Evolutionary conservation across 306 rosid species (phyloP).

Genomic region (Cyamopsis tetragonoloba): DNA sequence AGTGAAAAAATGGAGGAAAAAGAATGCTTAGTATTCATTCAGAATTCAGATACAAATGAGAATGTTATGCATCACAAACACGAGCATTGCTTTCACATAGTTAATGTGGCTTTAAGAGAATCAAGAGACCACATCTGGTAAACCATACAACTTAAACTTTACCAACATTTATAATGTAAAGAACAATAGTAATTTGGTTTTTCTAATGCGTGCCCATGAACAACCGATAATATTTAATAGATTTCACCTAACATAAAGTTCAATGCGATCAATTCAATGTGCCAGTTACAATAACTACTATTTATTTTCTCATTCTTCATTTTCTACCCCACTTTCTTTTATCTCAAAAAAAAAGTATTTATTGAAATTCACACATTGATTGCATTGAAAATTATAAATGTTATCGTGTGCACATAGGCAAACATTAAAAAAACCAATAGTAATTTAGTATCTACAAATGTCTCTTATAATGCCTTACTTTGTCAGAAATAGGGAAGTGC

Average conservation of each 20-base stretch:
- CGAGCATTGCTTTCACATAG: not conserved
- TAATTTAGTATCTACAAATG: slow-evolving; percentile 33
- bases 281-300: too few species aligned
- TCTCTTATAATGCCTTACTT: slow-evolving; percentile 32
- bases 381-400: too few species aligned
- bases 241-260: too few species aligned
- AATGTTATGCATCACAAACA: not conserved
- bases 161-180: not conserved
- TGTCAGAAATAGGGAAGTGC: slow-evolving; percentile 12
- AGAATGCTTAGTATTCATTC: not conserved
- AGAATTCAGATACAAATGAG: not conserved
- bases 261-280: too few species aligned
- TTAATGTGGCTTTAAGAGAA: not conserved
- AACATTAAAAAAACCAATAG: slow-evolving; percentile 10
- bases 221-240: too few species aligned
- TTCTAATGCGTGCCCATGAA: too few species aligned
- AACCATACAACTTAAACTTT: slow-evolving; percentile 11
- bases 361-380: too few species aligned
- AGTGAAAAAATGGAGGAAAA: not conserved
- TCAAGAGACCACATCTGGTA: not conserved
- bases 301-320: too few species aligned
- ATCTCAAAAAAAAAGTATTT: too few species aligned
- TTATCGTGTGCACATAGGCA: too few species aligned
- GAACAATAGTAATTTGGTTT: slow-evolving; percentile 17
- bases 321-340: too few species aligned